Conservation (phyloP, 78 protist genomes). For the Emiliania huxleyi region DNA sequence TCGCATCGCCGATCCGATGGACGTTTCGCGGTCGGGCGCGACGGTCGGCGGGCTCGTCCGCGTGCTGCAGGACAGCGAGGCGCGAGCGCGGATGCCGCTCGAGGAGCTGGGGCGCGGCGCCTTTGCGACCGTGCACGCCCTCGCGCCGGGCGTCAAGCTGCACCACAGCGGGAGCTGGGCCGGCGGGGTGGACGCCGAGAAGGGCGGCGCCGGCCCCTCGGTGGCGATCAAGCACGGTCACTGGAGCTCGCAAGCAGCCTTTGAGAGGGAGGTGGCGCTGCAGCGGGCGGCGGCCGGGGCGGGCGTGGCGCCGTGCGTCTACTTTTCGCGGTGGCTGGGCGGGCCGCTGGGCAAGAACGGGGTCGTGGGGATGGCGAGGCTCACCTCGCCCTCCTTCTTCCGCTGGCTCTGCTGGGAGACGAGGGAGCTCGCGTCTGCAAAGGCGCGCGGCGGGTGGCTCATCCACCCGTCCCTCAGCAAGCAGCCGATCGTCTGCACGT, state of each 20-base stretch:
- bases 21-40: not conserved
- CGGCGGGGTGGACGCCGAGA: not conserved
- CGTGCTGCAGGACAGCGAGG: not conserved
- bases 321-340: not conserved
- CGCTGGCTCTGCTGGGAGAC: not conserved
- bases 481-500: not conserved
- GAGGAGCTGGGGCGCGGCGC: not conserved
- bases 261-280: not conserved
- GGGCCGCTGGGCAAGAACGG: not conserved
- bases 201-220: not conserved
- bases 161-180: not conserved
- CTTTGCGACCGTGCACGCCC: not conserved
- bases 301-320: not conserved
- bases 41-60: not conserved
- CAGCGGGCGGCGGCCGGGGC: not conserved
- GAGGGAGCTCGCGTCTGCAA: not conserved
- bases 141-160: not conserved
- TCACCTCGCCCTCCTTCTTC: not conserved
- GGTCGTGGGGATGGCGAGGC: not conserved
- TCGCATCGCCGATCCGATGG: not conserved
- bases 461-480: not conserved
- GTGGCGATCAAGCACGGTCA: not conserved
- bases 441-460: not conserved
- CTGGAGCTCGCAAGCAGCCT: not conserved
- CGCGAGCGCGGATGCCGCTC: not conserved